phyloP scores from a whole-genome alignment of 805 yeast species.

The Teunomyces funiuensis region DNA sequence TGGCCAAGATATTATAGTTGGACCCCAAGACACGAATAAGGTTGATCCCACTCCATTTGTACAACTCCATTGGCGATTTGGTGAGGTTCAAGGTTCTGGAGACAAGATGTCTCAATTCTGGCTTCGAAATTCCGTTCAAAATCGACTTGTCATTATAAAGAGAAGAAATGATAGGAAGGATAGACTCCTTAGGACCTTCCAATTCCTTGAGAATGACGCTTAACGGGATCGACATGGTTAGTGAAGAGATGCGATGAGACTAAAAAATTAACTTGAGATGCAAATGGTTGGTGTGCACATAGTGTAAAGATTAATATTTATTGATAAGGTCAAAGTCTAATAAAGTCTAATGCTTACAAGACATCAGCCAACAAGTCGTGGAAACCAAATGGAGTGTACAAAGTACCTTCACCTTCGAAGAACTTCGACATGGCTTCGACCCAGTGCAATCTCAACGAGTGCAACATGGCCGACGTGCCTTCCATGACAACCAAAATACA shows the following conservation, averaged over 20 bases:
- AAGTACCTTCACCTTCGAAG: conserved; percentile 73
- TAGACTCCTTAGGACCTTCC: conserved; percentile 11
- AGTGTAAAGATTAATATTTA: not conserved
- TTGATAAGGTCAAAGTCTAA: not conserved
- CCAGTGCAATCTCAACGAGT: conserved; percentile 76
- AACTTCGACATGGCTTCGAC: conserved; percentile 81
- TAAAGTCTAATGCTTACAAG: conserved; percentile 8
- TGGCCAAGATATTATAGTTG: conserved; percentile 38
- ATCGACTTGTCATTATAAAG: conserved; percentile 28
- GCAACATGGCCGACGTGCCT: conserved; percentile 84
- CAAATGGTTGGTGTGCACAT: conserved; percentile 1
- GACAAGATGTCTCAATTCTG: conserved; percentile 51
- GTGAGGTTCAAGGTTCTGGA: conserved; percentile 43
- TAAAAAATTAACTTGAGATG: not conserved
- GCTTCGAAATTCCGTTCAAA: conserved; percentile 44
- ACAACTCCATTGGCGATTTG: conserved; percentile 42
- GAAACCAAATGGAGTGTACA: conserved; percentile 64
- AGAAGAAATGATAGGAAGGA: conserved; percentile 32
- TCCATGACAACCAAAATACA: conserved; percentile 74
- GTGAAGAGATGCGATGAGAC: conserved; percentile 1
- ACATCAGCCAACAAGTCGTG: conserved; percentile 13
- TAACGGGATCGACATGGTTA: conserved; percentile 12
- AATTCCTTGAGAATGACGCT: conserved; percentile 10
- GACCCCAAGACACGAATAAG: conserved; percentile 45
- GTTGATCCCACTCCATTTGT: conserved; percentile 62